These are phyloP conservation scores for Carex myosuroides DNA, from an alignment of 176 grass and related monocot genomes.

Conservation along the genomic window DNA sequence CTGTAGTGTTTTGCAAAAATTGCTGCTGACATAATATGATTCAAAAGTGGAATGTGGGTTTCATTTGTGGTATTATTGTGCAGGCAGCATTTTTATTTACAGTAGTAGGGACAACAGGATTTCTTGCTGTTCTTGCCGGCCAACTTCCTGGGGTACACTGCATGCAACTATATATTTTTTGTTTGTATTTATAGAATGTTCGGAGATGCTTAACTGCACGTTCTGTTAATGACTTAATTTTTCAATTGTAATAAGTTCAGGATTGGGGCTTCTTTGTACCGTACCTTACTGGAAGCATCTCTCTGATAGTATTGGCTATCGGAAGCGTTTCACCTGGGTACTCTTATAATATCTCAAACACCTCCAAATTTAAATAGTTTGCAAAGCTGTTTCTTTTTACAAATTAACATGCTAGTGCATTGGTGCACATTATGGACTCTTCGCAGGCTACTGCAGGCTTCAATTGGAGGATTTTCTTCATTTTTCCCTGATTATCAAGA, in stretches of 20 bases:
- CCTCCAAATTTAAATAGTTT: background rate
- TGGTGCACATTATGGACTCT: background rate
- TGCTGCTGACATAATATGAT: background rate
- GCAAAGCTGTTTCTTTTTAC: background rate
- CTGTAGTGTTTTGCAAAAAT: background rate
- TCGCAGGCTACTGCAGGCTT: slow-evolving; percentile 74
- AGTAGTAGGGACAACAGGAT: slow-evolving; percentile 64
- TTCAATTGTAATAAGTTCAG: slow-evolving; percentile 24
- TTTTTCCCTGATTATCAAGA: slow-evolving; percentile 94
- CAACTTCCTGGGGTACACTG: slow-evolving; percentile 79
- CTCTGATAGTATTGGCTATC: slow-evolving; percentile 67
- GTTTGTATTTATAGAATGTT: background rate
- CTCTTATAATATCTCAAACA: slow-evolving; percentile 4
- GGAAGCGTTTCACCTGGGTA: slow-evolving; percentile 90
- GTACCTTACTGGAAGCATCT: slow-evolving; percentile 86
- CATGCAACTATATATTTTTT: background rate
- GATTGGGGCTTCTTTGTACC: slow-evolving; percentile 99
- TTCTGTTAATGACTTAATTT: background rate
- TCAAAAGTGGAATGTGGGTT: background rate
- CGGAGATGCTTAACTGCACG: background rate
- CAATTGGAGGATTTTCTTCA: slow-evolving; percentile 71
- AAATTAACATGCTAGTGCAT: background rate
- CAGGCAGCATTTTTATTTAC: slow-evolving; percentile 94
- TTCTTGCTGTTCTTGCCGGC: slow-evolving; percentile 69
- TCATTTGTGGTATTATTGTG: slow-evolving; percentile 2